Evolutionary conservation across 768 basidiomycete genomes (phyloP), one percentile per base, ranked within the genome.

Genomic region (Trametopsis cervina): DNA sequence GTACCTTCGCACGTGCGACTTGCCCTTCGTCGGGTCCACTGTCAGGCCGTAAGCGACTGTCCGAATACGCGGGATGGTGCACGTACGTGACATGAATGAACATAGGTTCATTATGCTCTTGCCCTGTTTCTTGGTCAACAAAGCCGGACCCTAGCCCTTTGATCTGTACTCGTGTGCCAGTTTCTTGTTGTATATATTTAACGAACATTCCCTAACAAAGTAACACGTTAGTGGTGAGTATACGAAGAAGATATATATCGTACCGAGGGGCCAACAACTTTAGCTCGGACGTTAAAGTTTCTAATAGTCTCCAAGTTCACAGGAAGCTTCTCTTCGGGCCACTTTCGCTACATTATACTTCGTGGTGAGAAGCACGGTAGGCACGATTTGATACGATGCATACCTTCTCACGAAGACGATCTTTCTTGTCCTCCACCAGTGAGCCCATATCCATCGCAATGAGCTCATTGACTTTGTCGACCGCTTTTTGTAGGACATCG

Each of bases 141-240:
- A 96, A 99, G 1, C 95, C 95, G 21, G 91, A 94, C 4, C 95
- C 95, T 12, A 82, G 58, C 17, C 95, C 95, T 66, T 98, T 98
- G 57, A 99, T 96, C 64, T 99, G 95, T 7, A 99, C 95, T 51
- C 95, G 79, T 4, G 94, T 95, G 23, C 85, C 84, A 0, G 95
- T 99, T 66, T 99, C 95, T 57, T 85, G 79, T 66, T 99, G 95
- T 42, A 98, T 98, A 63, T 93, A 93, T 68, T 99, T 99, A 56
- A 99, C 95, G 60, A 97, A 99, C 54, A 91, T 83, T 55, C 94
- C 94, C 88, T 90, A 63, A 7, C 43, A 15, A 20, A n/a, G 2
- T 7, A 20, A 29, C 17, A 40, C 4, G 2, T 22, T 20, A 37
- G 18, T n/a, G 12, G 5, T 13, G 39, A 18, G 37, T 17, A 3